A percentile compares a stretch with the other conserved stretches of the same genome.
phyloP scores from a whole-genome alignment of 106 monocot genomes.

The Acanthochlamys bracteata region DNA sequence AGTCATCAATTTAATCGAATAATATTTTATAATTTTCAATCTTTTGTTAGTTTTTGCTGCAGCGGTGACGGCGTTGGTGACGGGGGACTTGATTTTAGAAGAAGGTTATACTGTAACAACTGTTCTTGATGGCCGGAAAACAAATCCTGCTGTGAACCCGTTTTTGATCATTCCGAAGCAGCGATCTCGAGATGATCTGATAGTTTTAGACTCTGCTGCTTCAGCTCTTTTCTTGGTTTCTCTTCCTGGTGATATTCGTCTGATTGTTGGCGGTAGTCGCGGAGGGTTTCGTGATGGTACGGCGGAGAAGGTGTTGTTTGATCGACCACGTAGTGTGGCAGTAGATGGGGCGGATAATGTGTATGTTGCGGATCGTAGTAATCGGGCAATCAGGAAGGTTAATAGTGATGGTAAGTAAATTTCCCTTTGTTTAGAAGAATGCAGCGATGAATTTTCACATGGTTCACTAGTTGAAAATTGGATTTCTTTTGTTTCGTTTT shows the following conservation, averaged over 20 bases:
- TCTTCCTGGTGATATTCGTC: constrained; percentile 14
- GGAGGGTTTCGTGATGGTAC: constrained; percentile 30
- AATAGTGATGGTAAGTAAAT: constrained; percentile 14
- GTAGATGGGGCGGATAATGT: constrained; percentile 30
- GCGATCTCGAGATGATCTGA: constrained; percentile 5
- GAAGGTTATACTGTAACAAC: constrained; percentile 35
- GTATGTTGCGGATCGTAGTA: constrained; percentile 42
- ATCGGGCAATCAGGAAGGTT: constrained; percentile 36
- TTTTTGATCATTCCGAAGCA: constrained; percentile 19
- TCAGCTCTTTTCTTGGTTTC: constrained; percentile 30
- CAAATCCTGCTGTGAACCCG: constrained; percentile 10
- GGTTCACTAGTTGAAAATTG: too few relatives aligned
- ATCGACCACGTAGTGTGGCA: constrained; percentile 25
- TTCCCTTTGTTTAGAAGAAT: neutral
- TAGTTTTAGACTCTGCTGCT: constrained; percentile 28
- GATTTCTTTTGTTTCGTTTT: neutral
- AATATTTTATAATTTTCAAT: too few relatives aligned
- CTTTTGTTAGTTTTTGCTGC: too few relatives aligned
- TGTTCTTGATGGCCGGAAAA: constrained; percentile 26
- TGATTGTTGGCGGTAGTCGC: constrained; percentile 18
- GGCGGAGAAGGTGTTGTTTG: constrained; percentile 8
- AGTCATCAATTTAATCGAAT: too few relatives aligned
- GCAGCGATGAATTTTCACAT: constrained; percentile 29
- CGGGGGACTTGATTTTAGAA: constrained; percentile 27
- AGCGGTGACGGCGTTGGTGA: too few relatives aligned